Base-by-base conservation (phyloP, 108 stramenopile species). In the Discostella stelligeroides region DNA sequence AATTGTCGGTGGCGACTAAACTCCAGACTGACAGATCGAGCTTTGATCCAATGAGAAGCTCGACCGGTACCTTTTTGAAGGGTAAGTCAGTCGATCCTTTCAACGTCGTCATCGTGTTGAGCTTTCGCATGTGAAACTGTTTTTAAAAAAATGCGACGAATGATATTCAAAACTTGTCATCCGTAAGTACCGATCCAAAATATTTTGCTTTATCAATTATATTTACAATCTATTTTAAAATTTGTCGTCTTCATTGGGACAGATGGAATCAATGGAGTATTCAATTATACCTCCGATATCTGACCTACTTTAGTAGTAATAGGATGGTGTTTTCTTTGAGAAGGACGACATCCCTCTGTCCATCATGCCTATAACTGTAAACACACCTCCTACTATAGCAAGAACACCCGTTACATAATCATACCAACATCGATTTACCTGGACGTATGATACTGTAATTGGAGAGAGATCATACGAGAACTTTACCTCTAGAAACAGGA, bases 381-480 rank as follows among this genome's bases (percentile, higher is more conserved):
- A 98, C 8, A 91, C 92, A 0, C 98, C 98, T 30, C 98, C 98
- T 24, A 99, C 82, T 45, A 98, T 95, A 9, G 98, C 97, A 73
- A 96, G 84, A 29, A 99, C 34, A 42, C 87, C 92, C 2, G 97
- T 99, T 28, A 96, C 41, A 67, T 97, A 99, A 34, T 98, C 97
- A 66, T 98, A 99, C 97, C 96, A 95, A 27, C 43, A 70, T 18
- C 84, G 76, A 21, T 73, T 63, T 23, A 40, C 39, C 46, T 43
- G 45, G n/a, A 72, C 62, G 63, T 94, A 91, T 11, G 83, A 84
- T 0, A 97, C 89, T 37, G 86, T 82, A 76, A 96, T 94, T 7
- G 95, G 92, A 25, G 87, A 88, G 9, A 95, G 59, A 70, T 97
- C 96, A 67, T 92, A 92, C 23, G 73, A 60, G 68, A 94, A 95